Evolutionary conservation across 495 filamentous ascomycete species (phyloP).

Genomic region (Cryomyces minteri): DNA sequence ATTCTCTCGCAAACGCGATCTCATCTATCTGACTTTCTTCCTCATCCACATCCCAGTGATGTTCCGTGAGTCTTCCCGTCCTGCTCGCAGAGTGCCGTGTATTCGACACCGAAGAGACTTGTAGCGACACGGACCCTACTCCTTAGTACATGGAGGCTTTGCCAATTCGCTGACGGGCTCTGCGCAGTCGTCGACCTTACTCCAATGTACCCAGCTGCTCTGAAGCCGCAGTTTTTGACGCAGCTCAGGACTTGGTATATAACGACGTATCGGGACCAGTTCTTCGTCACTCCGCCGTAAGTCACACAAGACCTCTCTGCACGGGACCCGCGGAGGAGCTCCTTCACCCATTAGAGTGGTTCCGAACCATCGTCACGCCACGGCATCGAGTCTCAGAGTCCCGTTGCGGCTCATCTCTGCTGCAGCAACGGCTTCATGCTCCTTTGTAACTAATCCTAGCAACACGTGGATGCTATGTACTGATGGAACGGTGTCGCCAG

Average conservation of each 20-base stretch:
- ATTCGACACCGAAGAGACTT: not conserved
- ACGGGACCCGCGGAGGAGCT: not conserved
- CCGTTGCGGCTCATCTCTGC: too few species aligned
- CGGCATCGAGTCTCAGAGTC: too few species aligned
- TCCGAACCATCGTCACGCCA: not conserved
- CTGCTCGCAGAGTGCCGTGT: not conserved
- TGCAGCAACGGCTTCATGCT: too few species aligned
- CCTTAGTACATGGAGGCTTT: slow-evolving; percentile 3
- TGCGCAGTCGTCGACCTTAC: slow-evolving; percentile 15
- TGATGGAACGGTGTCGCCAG: slow-evolving; percentile 2
- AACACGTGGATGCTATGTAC: not conserved
- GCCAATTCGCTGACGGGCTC: not conserved
- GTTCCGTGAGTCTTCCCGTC: slow-evolving; percentile 30
- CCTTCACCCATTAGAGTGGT: not conserved
- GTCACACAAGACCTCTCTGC: not conserved
- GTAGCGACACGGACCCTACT: too few species aligned
- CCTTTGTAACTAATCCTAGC: too few species aligned
- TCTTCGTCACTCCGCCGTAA: slow-evolving; percentile 43
- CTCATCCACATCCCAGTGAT: slow-evolving; percentile 46
- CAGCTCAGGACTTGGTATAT: slow-evolving; percentile 44
- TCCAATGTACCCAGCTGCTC: slow-evolving; percentile 38
- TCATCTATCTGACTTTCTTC: slow-evolving; percentile 55
- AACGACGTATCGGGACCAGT: slow-evolving; percentile 52
- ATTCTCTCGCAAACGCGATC: slow-evolving; percentile 29
- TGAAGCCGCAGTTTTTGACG: slow-evolving; percentile 31